These are phyloP conservation scores for Diophrys appendiculata DNA, from an alignment of 73 alveolate genomes.

Conservation along the genomic window DNA sequence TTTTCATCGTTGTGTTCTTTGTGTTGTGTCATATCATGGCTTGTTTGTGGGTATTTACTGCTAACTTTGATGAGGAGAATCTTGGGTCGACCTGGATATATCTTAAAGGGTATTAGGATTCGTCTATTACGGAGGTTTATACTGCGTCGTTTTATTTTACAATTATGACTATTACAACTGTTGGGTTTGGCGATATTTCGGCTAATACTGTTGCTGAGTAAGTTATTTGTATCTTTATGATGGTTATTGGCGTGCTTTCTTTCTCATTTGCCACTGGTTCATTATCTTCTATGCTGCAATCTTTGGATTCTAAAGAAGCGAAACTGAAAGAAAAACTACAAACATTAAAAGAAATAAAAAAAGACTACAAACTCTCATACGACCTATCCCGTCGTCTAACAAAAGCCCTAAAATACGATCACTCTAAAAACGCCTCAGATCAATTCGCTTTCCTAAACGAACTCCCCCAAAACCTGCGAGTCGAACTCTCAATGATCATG, in stretches of 20 bases:
- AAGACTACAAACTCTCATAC: constrained; percentile 43
- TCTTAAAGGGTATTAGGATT: neutral
- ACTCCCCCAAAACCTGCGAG: constrained; percentile 85
- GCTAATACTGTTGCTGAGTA: constrained; percentile 56
- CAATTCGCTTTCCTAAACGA: constrained; percentile 73
- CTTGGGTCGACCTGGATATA: constrained; percentile 2
- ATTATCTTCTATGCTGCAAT: constrained; percentile 50
- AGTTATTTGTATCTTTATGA: constrained; percentile 54
- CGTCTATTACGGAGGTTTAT: neutral
- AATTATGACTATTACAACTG: constrained; percentile 82
- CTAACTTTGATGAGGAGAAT: constrained; percentile 11
- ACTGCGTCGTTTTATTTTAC: constrained; percentile 76
- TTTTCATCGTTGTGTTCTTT: constrained; percentile 61
- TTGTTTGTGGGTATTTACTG: constrained; percentile 63
- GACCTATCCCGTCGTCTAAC: constrained; percentile 45
- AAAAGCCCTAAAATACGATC: constrained; percentile 59
- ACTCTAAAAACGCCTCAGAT: constrained; percentile 52
- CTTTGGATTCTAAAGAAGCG: constrained; percentile 49
- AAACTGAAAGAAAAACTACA: constrained; percentile 52
- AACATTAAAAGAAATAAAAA: constrained; percentile 40
- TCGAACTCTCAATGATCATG: constrained; percentile 76
- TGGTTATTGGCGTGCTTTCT: constrained; percentile 62
- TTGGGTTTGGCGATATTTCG: constrained; percentile 85
- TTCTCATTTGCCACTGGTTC: constrained; percentile 65
- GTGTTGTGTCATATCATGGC: constrained; percentile 71